phyloP scores from a whole-genome alignment of 805 yeast species.

The Wickerhamiella kurtzmanii region DNA sequence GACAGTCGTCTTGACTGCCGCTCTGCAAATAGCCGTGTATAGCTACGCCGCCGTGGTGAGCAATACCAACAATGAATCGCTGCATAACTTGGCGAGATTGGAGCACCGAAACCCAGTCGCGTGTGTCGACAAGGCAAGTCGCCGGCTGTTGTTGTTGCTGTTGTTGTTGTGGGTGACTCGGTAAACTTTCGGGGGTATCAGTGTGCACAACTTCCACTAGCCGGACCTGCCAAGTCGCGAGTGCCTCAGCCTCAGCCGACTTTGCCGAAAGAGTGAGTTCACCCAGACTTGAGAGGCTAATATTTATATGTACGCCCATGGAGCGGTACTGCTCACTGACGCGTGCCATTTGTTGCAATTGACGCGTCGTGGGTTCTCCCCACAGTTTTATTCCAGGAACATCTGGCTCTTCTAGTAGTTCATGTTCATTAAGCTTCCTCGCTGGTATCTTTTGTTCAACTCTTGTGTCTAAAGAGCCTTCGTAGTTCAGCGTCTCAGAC shows the following conservation, averaged over 20 bases:
- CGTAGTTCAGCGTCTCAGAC: constrained; percentile 48
- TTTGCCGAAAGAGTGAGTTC: constrained; percentile 16
- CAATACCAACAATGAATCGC: constrained; percentile 16
- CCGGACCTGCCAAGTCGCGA: constrained; percentile 20
- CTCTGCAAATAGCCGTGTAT: constrained; percentile 12
- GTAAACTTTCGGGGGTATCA: not conserved
- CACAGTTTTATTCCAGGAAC: constrained; percentile 43
- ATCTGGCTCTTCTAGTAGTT: constrained; percentile 37
- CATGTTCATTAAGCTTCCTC: constrained; percentile 41
- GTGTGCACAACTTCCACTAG: constrained; percentile 9
- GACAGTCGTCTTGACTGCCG: not conserved
- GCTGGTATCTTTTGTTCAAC: constrained; percentile 44
- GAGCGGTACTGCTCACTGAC: constrained; percentile 25
- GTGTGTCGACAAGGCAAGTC: constrained; percentile 8
- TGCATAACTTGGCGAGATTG: constrained; percentile 10
- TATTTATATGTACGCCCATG: constrained; percentile 16
- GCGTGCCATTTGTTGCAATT: constrained; percentile 25
- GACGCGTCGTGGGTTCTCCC: constrained; percentile 22
- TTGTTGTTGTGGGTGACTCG: not conserved
- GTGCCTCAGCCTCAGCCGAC: constrained; percentile 20
- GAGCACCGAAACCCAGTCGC: constrained; percentile 13
- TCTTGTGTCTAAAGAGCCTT: constrained; percentile 20
- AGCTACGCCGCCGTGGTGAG: constrained; percentile 7
- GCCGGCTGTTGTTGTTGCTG: not conserved
- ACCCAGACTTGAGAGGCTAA: constrained; percentile 17